Evolutionary conservation across 2,329 filamentous ascomycete genomes (phyloP), one percentile per base, ranked within the genome.

Genomic region (Fusarium graminum): DNA sequence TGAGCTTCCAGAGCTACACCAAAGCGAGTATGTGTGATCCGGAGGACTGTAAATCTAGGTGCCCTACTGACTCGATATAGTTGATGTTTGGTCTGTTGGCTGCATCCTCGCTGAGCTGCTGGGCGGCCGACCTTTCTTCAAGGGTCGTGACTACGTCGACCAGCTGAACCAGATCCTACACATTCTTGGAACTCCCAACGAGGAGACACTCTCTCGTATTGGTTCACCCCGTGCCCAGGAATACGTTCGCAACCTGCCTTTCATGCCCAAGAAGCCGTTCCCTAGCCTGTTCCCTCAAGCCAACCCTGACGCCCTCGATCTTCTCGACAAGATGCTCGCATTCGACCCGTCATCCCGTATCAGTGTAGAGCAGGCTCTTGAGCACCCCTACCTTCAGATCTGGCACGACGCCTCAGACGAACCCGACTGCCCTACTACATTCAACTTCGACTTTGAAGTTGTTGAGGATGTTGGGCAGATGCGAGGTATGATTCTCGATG

Each of bases 1-100:
- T 99, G 79, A 97, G 93, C 83, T 99, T 99, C 88, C 94, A 98
- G 81, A 97, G 93, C 83, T 99, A 99, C 81, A 99, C 95, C 74
- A 99, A 99, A 93, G 95, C 95, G 72, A 99, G 95, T 98, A 88
- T 57, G 94, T 94, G 10, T 32, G 19, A 28, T 44, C 26, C 32
- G 4, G 28, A 36, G 14, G 29, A 12, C 22, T 13, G 16, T n/a
- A 13, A 16, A 28, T 38, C n/a, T 41, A 25, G 14, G 13, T 32
- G 8, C 45, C 30, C 56, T 30, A 39, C 68, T 72, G 41, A 69
- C 52, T 47, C n/a, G 29, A n/a, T 52, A 11, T 39, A 98, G 94
- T 99, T 80, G 95, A 99, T 77, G 94, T 99, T 32, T 99, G 95
- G 95, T 99, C 95, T 10, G 94, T 99, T 41, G 95, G 95, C 63